Base-by-base conservation (phyloP, 306 rosid genomes). In the Quercus agrifolia region DNA sequence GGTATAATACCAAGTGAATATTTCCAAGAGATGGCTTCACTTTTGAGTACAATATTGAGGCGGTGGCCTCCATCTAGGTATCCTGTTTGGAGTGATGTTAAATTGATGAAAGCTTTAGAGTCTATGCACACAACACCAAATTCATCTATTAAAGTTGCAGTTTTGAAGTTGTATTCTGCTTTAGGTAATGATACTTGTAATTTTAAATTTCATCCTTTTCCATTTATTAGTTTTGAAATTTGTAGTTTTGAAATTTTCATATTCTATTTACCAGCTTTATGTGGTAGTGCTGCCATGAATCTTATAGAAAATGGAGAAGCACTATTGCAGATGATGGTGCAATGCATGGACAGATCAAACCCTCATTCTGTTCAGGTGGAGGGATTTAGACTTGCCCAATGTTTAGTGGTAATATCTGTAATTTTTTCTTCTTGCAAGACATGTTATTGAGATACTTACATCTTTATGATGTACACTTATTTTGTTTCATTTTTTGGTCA, bases 361-460 rank as follows among this genome's bases (percentile, higher is more conserved):
- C 88, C 97, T 73, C 77, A 76, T 70, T 82, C 76, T 78, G 86
- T 92, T 84, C 91, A 89, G 64, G 76, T 86, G 35, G 94, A 88
- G 84, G 97, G 87, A 23, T 94, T 92, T 86, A 89, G 82, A 85
- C 93, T 94, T 61, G 92, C 96, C 78, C 92, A 87, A 78, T 83
- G 92, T 81, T 83, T 94, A 83, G 79, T 81, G 87, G 99, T 91
- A 85, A 81, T 74, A 67, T 58, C 76, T 80, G 12, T 75, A 25
- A 25, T 41, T 72, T 74, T 25, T 67, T 79, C 56, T 84, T 51
- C 80, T 27, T 33, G 41, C 74, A 70, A 56, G 18, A 74, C 38
- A 64, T 70, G 73, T 1, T 44, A 9, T 19, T 70, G 27, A 78
- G 35, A 35, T 77, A 56, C 68, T 56, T 74, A 20, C 56, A 63